phyloP scores from a whole-genome alignment of 371 early-diverging fungal species.

The Fennellomyces sp. region DNA sequence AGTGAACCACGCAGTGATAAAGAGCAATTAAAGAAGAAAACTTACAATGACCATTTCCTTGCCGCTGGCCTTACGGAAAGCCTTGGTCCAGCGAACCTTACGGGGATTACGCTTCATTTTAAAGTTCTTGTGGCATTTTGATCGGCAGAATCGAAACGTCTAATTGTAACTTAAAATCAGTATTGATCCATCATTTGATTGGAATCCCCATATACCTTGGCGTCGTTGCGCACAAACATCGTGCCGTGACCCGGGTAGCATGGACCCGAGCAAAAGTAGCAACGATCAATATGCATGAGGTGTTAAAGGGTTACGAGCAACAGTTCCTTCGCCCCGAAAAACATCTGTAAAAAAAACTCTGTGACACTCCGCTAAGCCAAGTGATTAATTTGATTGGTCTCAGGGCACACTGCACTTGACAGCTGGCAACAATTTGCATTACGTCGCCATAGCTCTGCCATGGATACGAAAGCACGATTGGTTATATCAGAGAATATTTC shows the following conservation, averaged over 20 bases:
- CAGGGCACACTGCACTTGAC: too few relatives aligned
- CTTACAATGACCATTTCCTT: constrained; percentile 98
- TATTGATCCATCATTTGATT: neutral
- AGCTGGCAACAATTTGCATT: too few relatives aligned
- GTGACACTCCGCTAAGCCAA: too few relatives aligned
- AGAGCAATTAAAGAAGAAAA: constrained; percentile 8
- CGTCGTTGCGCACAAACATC: constrained; percentile 98
- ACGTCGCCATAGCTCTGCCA: too few relatives aligned
- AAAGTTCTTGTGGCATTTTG: constrained; percentile 99
- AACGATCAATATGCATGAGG: constrained; percentile 98
- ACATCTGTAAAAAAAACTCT: too few relatives aligned
- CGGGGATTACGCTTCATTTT: constrained; percentile 99
- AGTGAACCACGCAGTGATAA: neutral
- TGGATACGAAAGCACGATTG: too few relatives aligned
- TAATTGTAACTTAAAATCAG: constrained; percentile 17
- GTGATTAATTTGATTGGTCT: too few relatives aligned
- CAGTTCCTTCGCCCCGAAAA: too few relatives aligned
- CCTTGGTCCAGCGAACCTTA: constrained; percentile 99
- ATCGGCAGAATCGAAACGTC: constrained; percentile 97
- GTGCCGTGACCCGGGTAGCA: constrained; percentile 99
- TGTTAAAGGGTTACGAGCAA: too few relatives aligned
- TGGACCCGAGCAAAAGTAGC: constrained; percentile 99
- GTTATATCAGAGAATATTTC: too few relatives aligned
- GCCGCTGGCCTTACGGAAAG: constrained; percentile 95
- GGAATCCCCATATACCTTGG: constrained; percentile 66